Evolutionary conservation across 1,284 basidiomycete genomes (phyloP).

Genomic region (Ustilago shanxiensis): DNA sequence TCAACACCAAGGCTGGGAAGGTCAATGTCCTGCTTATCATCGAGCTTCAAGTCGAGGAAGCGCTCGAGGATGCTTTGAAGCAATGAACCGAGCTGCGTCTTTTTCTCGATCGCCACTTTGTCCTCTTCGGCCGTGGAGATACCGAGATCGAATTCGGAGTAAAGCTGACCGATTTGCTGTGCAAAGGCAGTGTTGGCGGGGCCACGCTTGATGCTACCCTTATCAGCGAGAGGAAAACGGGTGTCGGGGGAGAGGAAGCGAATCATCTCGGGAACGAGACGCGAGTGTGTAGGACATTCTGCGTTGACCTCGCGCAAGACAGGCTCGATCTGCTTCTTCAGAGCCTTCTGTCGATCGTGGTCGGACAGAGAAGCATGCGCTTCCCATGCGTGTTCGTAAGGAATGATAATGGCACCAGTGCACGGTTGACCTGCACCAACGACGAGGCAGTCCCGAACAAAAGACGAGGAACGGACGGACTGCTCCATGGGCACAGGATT

Average conservation of each 20-base stretch:
- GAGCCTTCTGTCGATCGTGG: conserved; percentile 22
- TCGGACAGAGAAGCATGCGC: conserved; percentile 40
- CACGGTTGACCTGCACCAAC: conserved; percentile 76
- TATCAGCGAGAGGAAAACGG: conserved; percentile 38
- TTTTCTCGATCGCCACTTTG: conserved; percentile 16
- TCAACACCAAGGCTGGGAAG: conserved; percentile 74
- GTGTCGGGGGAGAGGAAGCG: conserved; percentile 14
- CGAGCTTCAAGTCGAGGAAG: conserved; percentile 58
- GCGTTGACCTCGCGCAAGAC: conserved; percentile 35
- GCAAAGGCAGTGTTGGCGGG: conserved; percentile 30
- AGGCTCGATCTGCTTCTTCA: conserved; percentile 37
- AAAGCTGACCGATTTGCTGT: conserved; percentile 31
- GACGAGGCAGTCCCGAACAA: conserved; percentile 74
- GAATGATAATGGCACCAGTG: conserved; percentile 75
- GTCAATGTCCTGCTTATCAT: conserved; percentile 64
- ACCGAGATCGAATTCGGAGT: conserved; percentile 43
- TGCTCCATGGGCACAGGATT: conserved; percentile 58
- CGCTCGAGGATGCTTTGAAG: conserved; percentile 27
- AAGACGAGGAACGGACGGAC: conserved; percentile 50
- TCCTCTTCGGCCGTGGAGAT: conserved; percentile 28
- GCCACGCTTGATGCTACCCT: conserved; percentile 42
- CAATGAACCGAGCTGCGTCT: conserved; percentile 19
- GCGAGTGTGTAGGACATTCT: conserved; percentile 43
- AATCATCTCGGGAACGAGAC: conserved; percentile 49
- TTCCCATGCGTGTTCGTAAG: conserved; percentile 72